Base-by-base conservation (phyloP, 768 basidiomycete genomes). In the Mycena olivaceomarginata region DNA sequence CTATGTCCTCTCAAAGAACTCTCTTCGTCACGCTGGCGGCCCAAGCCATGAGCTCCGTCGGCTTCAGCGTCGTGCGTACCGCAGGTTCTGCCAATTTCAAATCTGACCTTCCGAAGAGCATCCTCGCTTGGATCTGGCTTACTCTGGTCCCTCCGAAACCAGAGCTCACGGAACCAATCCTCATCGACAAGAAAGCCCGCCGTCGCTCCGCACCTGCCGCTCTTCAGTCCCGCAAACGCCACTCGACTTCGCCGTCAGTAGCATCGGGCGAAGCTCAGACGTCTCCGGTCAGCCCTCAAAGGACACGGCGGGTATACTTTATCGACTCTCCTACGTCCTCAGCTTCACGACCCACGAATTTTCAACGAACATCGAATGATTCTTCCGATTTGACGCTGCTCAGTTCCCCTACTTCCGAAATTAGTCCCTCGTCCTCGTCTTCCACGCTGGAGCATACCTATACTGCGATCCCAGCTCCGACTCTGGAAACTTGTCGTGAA, bases 91-190 rank as follows among this genome's bases (percentile, higher is more conserved):
- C 18, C 3, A 48, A 57, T 46, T 40, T 63, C 66, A 64, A 57
- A 63, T 53, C 57, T 57, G 37, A 41, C 41, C 15, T 13, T 20
- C 7, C 22, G 18, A 69, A 84, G 84, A 83, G 83, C 66, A 75
- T 84, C 41, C 70, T 83, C 56, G 82, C 84, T 51, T 80, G 82
- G 69, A 45, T 82, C 7, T 83, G 80, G 80, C 73, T 84, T n/a
- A 69, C 78, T 43, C 48, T 79, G 10, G 53, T 81, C 56, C 83
- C 82, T 10, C 67, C 74, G 13, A 71, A 70, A 59, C 75, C 76
- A 8, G 76, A 64, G 8, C 72, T 72, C 25, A 75, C 81, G 37
- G 75, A 79, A 39, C 77, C 77, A 39, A 64, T 78, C 48, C 25
- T 63, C 46, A 20, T 78, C 53, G 74, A 79, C 72, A 80, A 70